Conservation (phyloP, 345 rosid genomes). For the Hibiscus trionum region DNA sequence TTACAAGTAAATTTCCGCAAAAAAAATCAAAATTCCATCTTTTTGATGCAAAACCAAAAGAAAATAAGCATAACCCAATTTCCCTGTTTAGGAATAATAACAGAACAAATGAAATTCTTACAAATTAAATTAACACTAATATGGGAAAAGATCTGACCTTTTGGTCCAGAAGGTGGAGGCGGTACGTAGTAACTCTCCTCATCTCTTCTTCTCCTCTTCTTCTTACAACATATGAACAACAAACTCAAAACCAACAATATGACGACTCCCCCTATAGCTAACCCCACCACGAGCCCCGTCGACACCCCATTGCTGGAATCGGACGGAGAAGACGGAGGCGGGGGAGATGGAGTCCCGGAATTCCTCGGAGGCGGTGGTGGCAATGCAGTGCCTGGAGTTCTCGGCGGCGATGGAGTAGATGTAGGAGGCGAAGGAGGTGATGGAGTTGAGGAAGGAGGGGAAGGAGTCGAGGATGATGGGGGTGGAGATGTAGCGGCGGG, state of each 20-base stretch:
- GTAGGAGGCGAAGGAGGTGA: conserved; percentile 22
- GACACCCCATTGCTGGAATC: conserved; percentile 21
- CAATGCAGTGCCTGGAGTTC: conserved; percentile 18
- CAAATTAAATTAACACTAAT: background rate
- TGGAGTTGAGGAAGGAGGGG: conserved; percentile 29
- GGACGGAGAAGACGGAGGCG: conserved; percentile 27
- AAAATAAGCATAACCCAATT: background rate
- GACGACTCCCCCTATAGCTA: conserved; percentile 56
- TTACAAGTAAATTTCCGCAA: background rate
- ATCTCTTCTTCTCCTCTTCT: conserved; percentile 34
- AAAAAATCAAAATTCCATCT: background rate
- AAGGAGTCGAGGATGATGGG: conserved; percentile 15
- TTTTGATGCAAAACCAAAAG: background rate
- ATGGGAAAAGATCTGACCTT: conserved; percentile 30
- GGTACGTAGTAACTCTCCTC: conserved; percentile 12
- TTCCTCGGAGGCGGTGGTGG: conserved; percentile 23
- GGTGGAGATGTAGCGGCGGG: conserved; percentile 29
- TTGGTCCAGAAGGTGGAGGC: conserved; percentile 15
- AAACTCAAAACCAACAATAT: conserved; percentile 32
- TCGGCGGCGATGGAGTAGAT: conserved; percentile 24
- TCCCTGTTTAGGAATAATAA: background rate
- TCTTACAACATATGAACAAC: conserved; percentile 47
- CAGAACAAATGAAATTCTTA: background rate
- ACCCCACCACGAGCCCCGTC: conserved; percentile 56
- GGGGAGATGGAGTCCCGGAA: conserved; percentile 19